Evolutionary conservation across 768 basidiomycete species (phyloP).

Genomic region (Russula brevipes): DNA sequence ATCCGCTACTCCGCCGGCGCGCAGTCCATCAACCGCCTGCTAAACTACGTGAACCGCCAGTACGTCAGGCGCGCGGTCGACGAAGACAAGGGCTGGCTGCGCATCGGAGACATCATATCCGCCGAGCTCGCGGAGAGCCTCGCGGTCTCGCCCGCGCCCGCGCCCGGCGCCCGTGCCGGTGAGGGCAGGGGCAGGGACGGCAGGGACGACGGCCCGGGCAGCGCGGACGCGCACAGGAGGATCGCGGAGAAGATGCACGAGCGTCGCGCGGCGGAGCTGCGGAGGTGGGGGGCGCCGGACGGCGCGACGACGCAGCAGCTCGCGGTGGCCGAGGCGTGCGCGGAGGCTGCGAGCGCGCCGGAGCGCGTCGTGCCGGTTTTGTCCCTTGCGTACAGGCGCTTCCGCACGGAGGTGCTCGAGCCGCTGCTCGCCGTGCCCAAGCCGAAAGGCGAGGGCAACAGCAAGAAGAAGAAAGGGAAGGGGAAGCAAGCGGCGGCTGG

Average conservation of each 20-base stretch:
- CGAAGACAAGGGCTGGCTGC: conserved; percentile 75
- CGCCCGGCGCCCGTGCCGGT: too few relatives aligned
- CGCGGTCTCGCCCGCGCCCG: too few relatives aligned
- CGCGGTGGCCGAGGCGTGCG: conserved; percentile 59
- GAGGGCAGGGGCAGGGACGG: too few relatives aligned
- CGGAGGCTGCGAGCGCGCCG: conserved; percentile 64
- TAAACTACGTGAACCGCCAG: conserved; percentile 68
- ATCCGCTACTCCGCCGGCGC: conserved; percentile 64
- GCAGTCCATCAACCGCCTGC: conserved; percentile 61
- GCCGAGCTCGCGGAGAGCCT: background rate
- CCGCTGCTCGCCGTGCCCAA: conserved; percentile 65
- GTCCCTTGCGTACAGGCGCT: conserved; percentile 63
- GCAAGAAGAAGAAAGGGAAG: conserved; percentile 48
- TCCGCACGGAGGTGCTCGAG: conserved; percentile 68
- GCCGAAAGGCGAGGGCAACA: conserved; percentile 39
- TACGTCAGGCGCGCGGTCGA: conserved; percentile 73
- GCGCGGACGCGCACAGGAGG: conserved; percentile 54
- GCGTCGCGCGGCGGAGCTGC: conserved; percentile 55
- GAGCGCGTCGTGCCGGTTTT: conserved; percentile 63
- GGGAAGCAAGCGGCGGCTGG: conserved; percentile 31
- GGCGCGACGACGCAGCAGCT: conserved; percentile 45
- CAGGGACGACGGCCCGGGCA: conserved; percentile 31
- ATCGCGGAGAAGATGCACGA: conserved; percentile 55
- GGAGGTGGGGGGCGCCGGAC: conserved; percentile 63
- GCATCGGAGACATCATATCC: conserved; percentile 53